Percentiles rank a stretch among this genome's conserved stretches.
phyloP scores from a whole-genome alignment of 1,284 basidiomycete species.

The Cryptococcus maquisensis region DNA sequence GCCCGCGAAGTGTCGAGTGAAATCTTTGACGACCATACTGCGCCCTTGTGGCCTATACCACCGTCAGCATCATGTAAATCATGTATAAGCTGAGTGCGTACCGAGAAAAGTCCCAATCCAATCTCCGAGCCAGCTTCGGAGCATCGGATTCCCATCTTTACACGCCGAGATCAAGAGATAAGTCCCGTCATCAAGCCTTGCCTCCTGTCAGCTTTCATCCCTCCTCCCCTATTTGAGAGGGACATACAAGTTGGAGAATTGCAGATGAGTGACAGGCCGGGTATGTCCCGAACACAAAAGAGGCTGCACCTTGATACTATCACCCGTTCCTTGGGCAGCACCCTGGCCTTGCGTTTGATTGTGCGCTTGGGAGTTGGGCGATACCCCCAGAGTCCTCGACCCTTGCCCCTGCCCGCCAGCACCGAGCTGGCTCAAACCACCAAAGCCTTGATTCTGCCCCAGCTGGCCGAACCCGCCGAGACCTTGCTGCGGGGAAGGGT shows the following conservation, averaged over 20 bases:
- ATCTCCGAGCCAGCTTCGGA: slow-evolving; percentile 94
- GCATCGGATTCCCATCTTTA: slow-evolving; percentile 95
- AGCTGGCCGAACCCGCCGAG: not conserved
- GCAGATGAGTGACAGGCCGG: slow-evolving; percentile 86
- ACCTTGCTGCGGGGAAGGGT: not conserved
- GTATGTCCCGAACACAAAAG: slow-evolving; percentile 56
- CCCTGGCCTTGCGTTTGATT: not conserved
- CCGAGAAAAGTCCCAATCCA: slow-evolving; percentile 97
- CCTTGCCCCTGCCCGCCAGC: too few species aligned
- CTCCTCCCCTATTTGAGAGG: not conserved
- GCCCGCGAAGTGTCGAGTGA: slow-evolving; percentile 80
- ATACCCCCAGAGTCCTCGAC: too few species aligned
- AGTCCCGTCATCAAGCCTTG: slow-evolving; percentile 62
- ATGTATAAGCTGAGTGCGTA: slow-evolving; percentile 18
- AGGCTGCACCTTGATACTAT: slow-evolving; percentile 47
- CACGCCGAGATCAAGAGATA: slow-evolving; percentile 89
- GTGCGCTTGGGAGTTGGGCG: too few species aligned
- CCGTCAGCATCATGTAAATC: not conserved
- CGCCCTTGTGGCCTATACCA: slow-evolving; percentile 79
- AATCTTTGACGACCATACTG: slow-evolving; percentile 95
- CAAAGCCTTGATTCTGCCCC: too few species aligned
- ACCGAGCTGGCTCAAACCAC: too few species aligned
- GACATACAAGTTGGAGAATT: slow-evolving; percentile 63
- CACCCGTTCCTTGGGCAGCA: not conserved
- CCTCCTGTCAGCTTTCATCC: slow-evolving; percentile 40